These are phyloP conservation scores for Hypoxylon lienhwacheense DNA, from an alignment of 495 filamentous ascomycete genomes.

Conservation along the genomic window DNA sequence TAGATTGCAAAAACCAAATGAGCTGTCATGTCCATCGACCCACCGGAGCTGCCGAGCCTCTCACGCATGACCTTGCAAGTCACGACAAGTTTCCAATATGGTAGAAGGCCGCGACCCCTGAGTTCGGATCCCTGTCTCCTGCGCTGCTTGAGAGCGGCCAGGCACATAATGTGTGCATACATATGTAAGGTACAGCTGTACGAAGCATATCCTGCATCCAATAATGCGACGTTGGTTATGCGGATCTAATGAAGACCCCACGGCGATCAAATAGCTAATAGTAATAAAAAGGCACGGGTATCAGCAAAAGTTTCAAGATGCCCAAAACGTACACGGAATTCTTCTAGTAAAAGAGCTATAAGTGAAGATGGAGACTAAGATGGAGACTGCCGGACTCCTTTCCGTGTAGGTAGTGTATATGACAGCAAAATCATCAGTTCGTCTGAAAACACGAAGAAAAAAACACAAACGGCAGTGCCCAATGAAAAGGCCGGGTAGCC, in stretches of 20 bases:
- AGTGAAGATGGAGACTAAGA: too few relatives aligned
- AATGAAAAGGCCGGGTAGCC: neutral
- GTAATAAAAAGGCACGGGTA: constrained; percentile 8
- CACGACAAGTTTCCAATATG: constrained; percentile 16
- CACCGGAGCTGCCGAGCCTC: constrained; percentile 12
- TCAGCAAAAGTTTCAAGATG: constrained; percentile 11
- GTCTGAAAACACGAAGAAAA: neutral
- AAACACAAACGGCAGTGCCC: neutral
- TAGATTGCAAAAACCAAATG: constrained; percentile 29
- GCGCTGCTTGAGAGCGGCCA: too few relatives aligned
- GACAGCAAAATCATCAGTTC: too few relatives aligned
- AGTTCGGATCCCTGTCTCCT: constrained; percentile 7
- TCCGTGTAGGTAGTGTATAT: too few relatives aligned
- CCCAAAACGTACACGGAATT: too few relatives aligned
- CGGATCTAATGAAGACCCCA: constrained; percentile 11
- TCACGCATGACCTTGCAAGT: constrained; percentile 18
- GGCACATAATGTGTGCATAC: constrained; percentile 18
- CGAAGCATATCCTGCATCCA: constrained; percentile 7
- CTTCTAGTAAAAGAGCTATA: too few relatives aligned
- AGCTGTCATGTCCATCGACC: constrained; percentile 26
- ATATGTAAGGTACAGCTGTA: constrained; percentile 28
- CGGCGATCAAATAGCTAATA: constrained; percentile 23
- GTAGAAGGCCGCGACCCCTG: constrained; percentile 28
- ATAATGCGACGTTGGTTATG: constrained; percentile 14
- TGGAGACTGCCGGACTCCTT: too few relatives aligned